Evolutionary conservation across 495 filamentous ascomycete genomes (phyloP), one percentile per base, ranked within the genome.

Genomic region (Margaritispora aquatica): DNA sequence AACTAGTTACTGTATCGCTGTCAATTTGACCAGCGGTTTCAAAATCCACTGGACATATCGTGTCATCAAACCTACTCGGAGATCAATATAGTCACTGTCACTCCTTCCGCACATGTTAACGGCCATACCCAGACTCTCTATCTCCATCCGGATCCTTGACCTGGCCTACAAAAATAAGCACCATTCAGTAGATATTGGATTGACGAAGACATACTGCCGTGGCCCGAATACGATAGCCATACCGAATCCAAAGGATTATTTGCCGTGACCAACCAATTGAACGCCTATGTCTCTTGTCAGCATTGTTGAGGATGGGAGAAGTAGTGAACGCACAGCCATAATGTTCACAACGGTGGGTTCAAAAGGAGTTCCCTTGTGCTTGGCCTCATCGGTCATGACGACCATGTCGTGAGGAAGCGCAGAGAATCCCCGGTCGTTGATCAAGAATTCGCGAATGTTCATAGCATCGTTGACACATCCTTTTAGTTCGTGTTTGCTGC

Each of bases 161-260:
- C 61, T 79, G 76, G 8, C 71, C 75, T 78, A 54, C 19, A 61
- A 46, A 31, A 15, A 44, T 21, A 49, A 38, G 11, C 51, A 20
- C 19, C 52, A 34, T 41, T 29, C 19, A 54, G 20, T 17, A 38
- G n/a, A 11, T 20, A 20, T 17, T 13, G 54, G 7, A 24, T 44
- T 21, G 46, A 13, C 20, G 26, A 52, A 44, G 22, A 53, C 60
- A n/a, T 60, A 71, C 80, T 75, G 64, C 81, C 82, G 60, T 85
- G 82, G 10, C 82, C 82, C 15, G 79, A 82, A 57, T 84, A 85
- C 31, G 79, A 80, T 47, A 85, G 63, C 71, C 80, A 85, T 24
- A 78, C 63, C 9, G 71, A 71, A 50, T 77, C 75, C 0, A 74
- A 73, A 4, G 75, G 75, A 48, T 73, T 73, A 22, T 81, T 81